These are phyloP conservation scores for Aristolochia californica DNA, from an alignment of 164 flowering plant species.

Conservation along the genomic window DNA sequence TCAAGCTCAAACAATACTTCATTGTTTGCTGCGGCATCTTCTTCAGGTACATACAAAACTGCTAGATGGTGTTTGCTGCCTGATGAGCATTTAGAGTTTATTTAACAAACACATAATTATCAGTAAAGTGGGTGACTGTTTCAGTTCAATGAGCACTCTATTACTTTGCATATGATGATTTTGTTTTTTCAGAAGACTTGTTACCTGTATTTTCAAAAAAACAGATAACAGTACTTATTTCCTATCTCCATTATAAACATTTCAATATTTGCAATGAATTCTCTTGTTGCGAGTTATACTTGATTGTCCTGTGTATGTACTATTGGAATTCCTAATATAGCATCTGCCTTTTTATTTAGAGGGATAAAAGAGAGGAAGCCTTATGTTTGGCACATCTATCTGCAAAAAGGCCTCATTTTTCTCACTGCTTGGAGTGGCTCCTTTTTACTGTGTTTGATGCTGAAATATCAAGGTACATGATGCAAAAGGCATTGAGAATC, in stretches of 20 bases:
- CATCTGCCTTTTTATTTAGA: constrained; percentile 28
- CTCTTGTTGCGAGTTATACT: neutral
- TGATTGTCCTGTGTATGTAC: neutral
- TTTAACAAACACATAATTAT: neutral
- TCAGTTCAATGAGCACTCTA: too few relatives aligned
- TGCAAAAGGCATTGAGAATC: neutral
- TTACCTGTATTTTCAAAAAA: too few relatives aligned
- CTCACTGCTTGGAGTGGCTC: constrained; percentile 98
- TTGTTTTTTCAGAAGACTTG: too few relatives aligned
- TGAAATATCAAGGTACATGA: constrained; percentile 77
- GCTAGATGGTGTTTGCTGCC: neutral
- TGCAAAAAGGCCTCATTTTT: constrained; percentile 95
- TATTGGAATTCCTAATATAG: neutral
- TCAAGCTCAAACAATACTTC: constrained; percentile 97
- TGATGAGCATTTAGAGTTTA: too few relatives aligned
- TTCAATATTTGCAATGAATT: neutral
- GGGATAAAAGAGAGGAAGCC: constrained; percentile 92
- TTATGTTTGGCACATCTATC: constrained; percentile 73
- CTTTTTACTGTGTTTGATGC: constrained; percentile 98
- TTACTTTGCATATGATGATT: too few relatives aligned
- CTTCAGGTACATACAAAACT: constrained; percentile 56
- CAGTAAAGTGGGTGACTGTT: too few relatives aligned
- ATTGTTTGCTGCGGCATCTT: constrained; percentile 94
- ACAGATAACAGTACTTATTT: neutral
- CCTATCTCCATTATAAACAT: neutral